Evolutionary conservation across 2,329 filamentous ascomycete species (phyloP).

Genomic region (Coccinonectria pachysandricola): DNA sequence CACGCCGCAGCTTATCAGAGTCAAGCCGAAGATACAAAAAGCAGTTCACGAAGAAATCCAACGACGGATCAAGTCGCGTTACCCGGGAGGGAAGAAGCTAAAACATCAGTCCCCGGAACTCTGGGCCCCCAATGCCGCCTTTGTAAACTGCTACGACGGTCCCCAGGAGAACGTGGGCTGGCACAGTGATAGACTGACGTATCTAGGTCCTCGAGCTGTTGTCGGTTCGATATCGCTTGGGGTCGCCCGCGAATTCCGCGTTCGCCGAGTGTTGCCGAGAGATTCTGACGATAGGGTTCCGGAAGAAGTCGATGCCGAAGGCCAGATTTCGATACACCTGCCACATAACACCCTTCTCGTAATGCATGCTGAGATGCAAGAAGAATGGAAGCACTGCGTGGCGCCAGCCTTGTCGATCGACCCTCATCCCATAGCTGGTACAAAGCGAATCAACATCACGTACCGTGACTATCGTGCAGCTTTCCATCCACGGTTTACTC

Average conservation of each 20-base stretch:
- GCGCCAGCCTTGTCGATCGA: conserved; percentile 65
- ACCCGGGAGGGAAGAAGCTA: conserved; percentile 63
- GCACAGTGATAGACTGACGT: conserved; percentile 87
- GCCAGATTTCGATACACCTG: conserved; percentile 85
- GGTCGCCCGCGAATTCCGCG: conserved; percentile 85
- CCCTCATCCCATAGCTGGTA: conserved; percentile 73
- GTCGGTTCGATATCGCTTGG: conserved; percentile 88
- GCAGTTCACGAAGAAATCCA: conserved; percentile 72
- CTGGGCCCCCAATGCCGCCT: conserved; percentile 82
- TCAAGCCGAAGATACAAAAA: conserved; percentile 59
- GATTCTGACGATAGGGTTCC: conserved; percentile 32
- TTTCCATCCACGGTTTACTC: conserved; percentile 69
- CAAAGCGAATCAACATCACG: conserved; percentile 81
- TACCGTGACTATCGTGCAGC: conserved; percentile 76
- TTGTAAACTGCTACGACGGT: conserved; percentile 90
- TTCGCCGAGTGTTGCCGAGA: conserved; percentile 62
- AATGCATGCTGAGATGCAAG: conserved; percentile 98
- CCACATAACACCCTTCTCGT: conserved; percentile 89
- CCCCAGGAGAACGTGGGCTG: conserved; percentile 77
- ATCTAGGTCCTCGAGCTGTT: conserved; percentile 76
- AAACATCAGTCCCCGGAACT: conserved; percentile 60
- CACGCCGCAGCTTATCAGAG: conserved; percentile 61
- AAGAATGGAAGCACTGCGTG: conserved; percentile 90
- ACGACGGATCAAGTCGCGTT: conserved; percentile 55
- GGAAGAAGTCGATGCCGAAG: conserved; percentile 53